phyloP scores from a whole-genome alignment of 1,139 yeast species.

The Yarrowia galli region DNA sequence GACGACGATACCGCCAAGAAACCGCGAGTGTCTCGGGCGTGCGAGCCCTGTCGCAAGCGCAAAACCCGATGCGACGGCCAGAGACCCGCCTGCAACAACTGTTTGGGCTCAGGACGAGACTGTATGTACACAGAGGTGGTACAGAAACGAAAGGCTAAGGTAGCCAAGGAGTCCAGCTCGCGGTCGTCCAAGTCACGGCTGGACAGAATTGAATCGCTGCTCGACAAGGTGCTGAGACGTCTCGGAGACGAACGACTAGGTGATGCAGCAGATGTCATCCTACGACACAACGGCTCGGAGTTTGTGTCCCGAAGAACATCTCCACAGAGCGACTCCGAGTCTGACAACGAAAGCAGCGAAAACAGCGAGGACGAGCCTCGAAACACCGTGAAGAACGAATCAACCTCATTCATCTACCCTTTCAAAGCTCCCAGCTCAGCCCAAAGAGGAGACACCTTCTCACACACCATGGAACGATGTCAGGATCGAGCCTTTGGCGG shows the following conservation, averaged over 20 bases:
- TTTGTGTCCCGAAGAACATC: slow-evolving; percentile 10
- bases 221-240: slow-evolving; percentile 45
- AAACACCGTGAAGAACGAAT: slow-evolving; percentile 3
- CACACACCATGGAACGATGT: slow-evolving; percentile 42
- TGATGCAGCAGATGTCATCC: slow-evolving; percentile 25
- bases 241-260: slow-evolving; percentile 23
- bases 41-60: slow-evolving; percentile 71
- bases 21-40: slow-evolving; percentile 54
- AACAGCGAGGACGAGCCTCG: slow-evolving; percentile 18
- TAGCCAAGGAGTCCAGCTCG: slow-evolving; percentile 42
- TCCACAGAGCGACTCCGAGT: slow-evolving; percentile 17
- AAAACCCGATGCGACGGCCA: slow-evolving; percentile 78
- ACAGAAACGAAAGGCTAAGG: slow-evolving; percentile 47
- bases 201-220: slow-evolving; percentile 49
- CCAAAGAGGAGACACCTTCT: slow-evolving; percentile 39
- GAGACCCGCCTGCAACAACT: slow-evolving; percentile 69
- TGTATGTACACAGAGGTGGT: slow-evolving; percentile 49
- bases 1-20: slow-evolving; percentile 40
- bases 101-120: slow-evolving; percentile 56
- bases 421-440: slow-evolving; percentile 37
- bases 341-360: slow-evolving; percentile 7
- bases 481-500: slow-evolving; percentile 42
- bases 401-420: slow-evolving; percentile 29
- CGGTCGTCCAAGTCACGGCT: slow-evolving; percentile 45
- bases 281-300: slow-evolving; percentile 21